phyloP scores from a whole-genome alignment of 768 basidiomycete genomes.

The Podaxis carcinomalis region DNA sequence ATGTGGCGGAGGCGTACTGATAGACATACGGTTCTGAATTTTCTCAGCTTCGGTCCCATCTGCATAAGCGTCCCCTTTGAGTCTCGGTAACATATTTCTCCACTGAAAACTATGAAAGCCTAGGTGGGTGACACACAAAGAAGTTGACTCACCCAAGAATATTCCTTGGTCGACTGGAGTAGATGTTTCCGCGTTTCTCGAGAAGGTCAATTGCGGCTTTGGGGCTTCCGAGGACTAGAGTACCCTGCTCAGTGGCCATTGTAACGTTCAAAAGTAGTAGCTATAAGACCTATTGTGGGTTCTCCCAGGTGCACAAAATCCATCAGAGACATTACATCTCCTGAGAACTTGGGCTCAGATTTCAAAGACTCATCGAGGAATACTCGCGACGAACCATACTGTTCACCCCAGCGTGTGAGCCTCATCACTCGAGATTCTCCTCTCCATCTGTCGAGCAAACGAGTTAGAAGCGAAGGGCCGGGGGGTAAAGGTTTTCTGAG shows the following conservation, averaged over 20 bases:
- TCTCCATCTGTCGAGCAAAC: background rate
- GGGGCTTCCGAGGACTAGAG: constrained; percentile 19
- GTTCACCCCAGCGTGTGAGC: background rate
- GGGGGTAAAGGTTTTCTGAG: background rate
- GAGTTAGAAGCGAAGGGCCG: constrained; percentile 2
- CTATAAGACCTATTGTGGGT: background rate
- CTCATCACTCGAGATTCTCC: background rate
- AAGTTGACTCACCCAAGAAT: constrained; percentile 26
- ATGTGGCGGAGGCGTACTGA: background rate
- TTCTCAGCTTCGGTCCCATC: background rate
- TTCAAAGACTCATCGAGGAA: background rate
- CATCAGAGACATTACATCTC: constrained; percentile 1
- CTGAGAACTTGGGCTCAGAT: background rate
- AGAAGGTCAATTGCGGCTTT: constrained; percentile 26
- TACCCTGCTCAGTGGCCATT: background rate
- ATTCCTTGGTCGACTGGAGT: constrained; percentile 27
- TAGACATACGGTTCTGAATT: constrained; percentile 4
- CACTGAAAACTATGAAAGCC: background rate
- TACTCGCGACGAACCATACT: background rate
- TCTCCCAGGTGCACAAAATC: constrained; percentile 5
- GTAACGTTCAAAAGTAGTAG: background rate
- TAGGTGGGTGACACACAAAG: background rate
- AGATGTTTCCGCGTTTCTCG: constrained; percentile 27
- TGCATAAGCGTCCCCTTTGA: background rate
- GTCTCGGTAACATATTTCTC: background rate